These are phyloP conservation scores for Fusarium sublunatum DNA, from an alignment of 2,329 filamentous ascomycete genomes.

Conservation along the genomic window DNA sequence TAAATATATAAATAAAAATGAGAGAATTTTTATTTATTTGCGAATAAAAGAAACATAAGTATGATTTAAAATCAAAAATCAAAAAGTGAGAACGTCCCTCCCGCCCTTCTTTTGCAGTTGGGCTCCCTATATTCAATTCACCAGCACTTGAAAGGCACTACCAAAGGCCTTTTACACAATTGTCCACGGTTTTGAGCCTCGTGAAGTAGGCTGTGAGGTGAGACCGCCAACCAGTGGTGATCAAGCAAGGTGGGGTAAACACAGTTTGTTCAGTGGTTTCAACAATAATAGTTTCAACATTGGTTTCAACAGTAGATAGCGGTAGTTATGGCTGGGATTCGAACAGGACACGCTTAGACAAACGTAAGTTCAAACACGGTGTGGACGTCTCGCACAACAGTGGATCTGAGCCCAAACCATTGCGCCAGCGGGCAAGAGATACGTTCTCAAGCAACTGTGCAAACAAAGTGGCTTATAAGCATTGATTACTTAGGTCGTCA, in stretches of 20 bases:
- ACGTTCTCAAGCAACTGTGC: background rate
- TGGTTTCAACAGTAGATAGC: background rate
- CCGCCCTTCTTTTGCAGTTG: background rate
- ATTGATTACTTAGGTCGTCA: background rate
- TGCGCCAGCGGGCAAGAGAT: slow-evolving; percentile 1
- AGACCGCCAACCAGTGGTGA: too few species aligned
- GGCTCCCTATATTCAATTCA: background rate
- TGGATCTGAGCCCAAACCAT: background rate
- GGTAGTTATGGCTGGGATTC: slow-evolving; percentile 35
- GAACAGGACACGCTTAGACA: slow-evolving; percentile 6
- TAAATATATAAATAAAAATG: background rate
- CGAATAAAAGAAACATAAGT: too few species aligned
- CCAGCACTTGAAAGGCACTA: slow-evolving; percentile 32
- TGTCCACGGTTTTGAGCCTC: background rate
- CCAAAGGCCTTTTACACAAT: slow-evolving; percentile 12
- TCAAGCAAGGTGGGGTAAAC: background rate
- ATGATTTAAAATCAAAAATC: background rate
- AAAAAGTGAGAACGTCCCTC: slow-evolving; percentile 21
- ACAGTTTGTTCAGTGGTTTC: too few species aligned
- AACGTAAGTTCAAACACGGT: too few species aligned
- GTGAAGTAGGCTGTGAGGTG: background rate
- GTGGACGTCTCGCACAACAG: background rate
- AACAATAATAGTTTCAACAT: too few species aligned
- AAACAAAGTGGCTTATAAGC: background rate
- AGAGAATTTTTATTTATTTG: too few species aligned